Base-by-base conservation (phyloP, 2,329 filamentous ascomycete genomes). In the Paraphaeosphaeria minitans region DNA sequence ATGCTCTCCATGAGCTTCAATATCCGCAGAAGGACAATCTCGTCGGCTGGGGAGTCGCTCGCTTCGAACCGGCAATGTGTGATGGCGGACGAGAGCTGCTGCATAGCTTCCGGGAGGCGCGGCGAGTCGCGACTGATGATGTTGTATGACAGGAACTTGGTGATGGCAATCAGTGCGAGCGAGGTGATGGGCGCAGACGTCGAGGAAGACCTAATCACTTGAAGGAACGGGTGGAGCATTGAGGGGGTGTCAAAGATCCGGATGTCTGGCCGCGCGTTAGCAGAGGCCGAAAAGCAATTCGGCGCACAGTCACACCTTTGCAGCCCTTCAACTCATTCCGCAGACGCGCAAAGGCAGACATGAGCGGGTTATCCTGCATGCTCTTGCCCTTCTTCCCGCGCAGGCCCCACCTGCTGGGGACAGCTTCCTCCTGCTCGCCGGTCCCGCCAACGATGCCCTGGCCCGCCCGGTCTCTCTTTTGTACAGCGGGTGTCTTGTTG, bases 31-130 rank as follows among this genome's bases (percentile, higher is more conserved):
- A 98, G 84, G 14, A 99, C 96, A 54, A 98, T 93, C 77, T 99
- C 95, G 72, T 97, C 95, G 61, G 96, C 93, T 0, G 93, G 89
- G 19, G 92, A 92, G 75, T 99, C 95, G 75, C 92, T 97, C 27
- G 95, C 94, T 77, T 98, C 95, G 71, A 99, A 99, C 60, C 96
- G 89, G 74, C 95, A 99, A 76, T 99, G 94, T 49, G 95, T 99
- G 63, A 99, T 95, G 7, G 95, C 95, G 16, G 93, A 92, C 16
- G 94, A 96, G 29, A 99, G 83, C 4, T 93, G 88, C 77, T 98
- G 95, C 92, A 99, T 97, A 16, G 92, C 95, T 65, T 95, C 84
- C 10, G 91, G 85, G 61, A 98, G 91, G 55, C 93, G 86, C n/a
- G 93, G 94, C 24, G 93, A 97, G 48, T 88, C 84, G 56, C 87